Evolutionary conservation across 495 filamentous ascomycete species (phyloP), one percentile per base, ranked within the genome.

Genomic region (Hypoxylon intermedium): DNA sequence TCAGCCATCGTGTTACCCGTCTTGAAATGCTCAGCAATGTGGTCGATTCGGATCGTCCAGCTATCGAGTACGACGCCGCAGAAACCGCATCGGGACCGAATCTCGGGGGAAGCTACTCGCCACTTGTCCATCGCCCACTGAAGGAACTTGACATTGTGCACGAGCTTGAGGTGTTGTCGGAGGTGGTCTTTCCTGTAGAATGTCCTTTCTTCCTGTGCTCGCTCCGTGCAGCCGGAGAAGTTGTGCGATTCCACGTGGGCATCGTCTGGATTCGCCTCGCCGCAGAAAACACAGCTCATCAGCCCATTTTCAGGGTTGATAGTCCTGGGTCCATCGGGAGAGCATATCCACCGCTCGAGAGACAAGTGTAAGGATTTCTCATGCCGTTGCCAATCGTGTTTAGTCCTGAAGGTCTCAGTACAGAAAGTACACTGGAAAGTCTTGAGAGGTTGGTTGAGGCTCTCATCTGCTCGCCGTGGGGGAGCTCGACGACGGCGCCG

Each of bases 371-470:
- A 75, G 15, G 87, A 89, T 60, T 90, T 92, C 69, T 94, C 90
- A 70, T 94, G 90, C 30, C 90, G 80, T 47, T 87, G 81, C 90
- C 90, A 94, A 71, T 94, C 90, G 71, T 91, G 88, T 71, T 92
- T 91, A 47, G 87, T 91, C 55, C 86, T 85, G 75, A 93, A 93
- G 0, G 85, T 88, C 52, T 90, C 85, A 0, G 85, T 85, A 68
- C 90, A 94, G 75, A 94, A 94, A 6, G 90, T 94, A 71, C 90
- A 94, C 66, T 92, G 87, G 73, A 86, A 94, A 12, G 88, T 79
- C 68, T 77, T 86, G 30, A 74, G 70, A 0, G 76, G 75, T 6
- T 60, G 68, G 20, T 48, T 48, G 0, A 75, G 65, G 13, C 57
- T 60, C 13, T 70, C 63, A 19, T 72, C 52, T 1, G 61, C 53